Percentiles rank a stretch among this genome's conserved stretches.
phyloP scores from a whole-genome alignment of 352 stramenopile species.

The Phytophthora hybrid region DNA sequence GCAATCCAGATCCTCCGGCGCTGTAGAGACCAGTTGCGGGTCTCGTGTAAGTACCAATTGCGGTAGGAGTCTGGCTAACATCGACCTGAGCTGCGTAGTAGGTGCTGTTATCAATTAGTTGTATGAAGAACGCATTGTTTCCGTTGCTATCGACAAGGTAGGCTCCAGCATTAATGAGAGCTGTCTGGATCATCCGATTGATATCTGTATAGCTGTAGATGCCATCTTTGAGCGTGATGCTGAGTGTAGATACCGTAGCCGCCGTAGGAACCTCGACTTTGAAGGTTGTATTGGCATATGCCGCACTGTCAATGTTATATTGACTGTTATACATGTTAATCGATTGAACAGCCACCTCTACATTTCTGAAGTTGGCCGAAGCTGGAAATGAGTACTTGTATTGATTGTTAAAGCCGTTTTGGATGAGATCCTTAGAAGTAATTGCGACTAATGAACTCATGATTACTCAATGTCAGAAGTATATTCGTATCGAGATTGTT shows the following conservation, averaged over 20 bases:
- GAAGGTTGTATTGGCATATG: neutral
- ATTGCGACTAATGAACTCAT: conserved; percentile 1
- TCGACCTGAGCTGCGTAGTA: conserved; percentile 20
- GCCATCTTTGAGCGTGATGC: neutral
- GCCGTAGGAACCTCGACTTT: conserved; percentile 7
- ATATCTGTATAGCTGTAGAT: conserved; percentile 10
- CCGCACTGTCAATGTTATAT: neutral
- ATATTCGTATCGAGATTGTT: conserved; percentile 3
- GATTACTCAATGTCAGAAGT: neutral
- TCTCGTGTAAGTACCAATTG: neutral
- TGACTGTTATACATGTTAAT: neutral
- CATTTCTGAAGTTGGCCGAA: neutral
- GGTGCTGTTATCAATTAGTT: conserved; percentile 1
- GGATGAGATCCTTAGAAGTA: neutral
- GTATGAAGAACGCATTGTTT: conserved; percentile 14
- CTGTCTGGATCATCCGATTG: conserved; percentile 11
- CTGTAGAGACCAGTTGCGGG: conserved; percentile 15
- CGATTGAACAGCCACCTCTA: conserved; percentile 2
- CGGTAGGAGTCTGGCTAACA: neutral
- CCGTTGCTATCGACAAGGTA: conserved; percentile 4
- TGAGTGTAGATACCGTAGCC: neutral
- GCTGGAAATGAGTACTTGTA: neutral
- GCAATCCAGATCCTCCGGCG: conserved; percentile 23
- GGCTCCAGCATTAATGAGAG: neutral
- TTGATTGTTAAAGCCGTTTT: neutral